A percentile compares a stretch with the other conserved stretches of the same genome.
phyloP scores from a whole-genome alignment of 805 yeast genomes.

The Barnettozyma pratensis region DNA sequence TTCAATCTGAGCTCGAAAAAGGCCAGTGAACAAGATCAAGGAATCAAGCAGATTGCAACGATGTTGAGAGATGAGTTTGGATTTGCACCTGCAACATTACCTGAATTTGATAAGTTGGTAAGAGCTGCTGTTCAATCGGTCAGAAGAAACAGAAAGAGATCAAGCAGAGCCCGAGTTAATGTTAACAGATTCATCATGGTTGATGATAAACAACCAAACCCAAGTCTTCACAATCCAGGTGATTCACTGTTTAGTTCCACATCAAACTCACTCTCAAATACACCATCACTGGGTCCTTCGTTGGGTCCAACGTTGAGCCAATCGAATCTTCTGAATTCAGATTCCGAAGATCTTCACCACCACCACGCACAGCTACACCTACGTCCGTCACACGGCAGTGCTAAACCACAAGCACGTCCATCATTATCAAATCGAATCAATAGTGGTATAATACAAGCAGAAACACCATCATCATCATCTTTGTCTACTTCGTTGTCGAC shows the following conservation, averaged over 20 bases:
- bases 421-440: background rate
- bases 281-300: background rate
- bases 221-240: background rate
- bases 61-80: slow-evolving; percentile 74
- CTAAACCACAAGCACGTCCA: background rate
- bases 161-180: slow-evolving; percentile 25
- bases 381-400: background rate
- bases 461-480: background rate
- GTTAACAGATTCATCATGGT: slow-evolving; percentile 19
- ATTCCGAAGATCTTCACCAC: background rate
- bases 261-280: background rate
- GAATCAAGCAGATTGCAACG: slow-evolving; percentile 73
- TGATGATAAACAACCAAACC: slow-evolving; percentile 11
- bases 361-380: background rate
- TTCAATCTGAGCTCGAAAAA: slow-evolving; percentile 55
- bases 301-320: background rate
- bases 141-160: slow-evolving; percentile 77
- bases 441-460: background rate
- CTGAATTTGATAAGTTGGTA: slow-evolving; percentile 85
- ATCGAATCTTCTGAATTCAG: background rate
- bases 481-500: slow-evolving; percentile 3
- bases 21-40: slow-evolving; percentile 90
- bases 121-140: slow-evolving; percentile 93
- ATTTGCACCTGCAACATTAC: slow-evolving; percentile 49
- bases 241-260: background rate